A percentile compares a stretch with the other conserved stretches of the same genome.
Conservation (phyloP, 441 rosid genomes). For the Raphanus hybrid region DNA sequence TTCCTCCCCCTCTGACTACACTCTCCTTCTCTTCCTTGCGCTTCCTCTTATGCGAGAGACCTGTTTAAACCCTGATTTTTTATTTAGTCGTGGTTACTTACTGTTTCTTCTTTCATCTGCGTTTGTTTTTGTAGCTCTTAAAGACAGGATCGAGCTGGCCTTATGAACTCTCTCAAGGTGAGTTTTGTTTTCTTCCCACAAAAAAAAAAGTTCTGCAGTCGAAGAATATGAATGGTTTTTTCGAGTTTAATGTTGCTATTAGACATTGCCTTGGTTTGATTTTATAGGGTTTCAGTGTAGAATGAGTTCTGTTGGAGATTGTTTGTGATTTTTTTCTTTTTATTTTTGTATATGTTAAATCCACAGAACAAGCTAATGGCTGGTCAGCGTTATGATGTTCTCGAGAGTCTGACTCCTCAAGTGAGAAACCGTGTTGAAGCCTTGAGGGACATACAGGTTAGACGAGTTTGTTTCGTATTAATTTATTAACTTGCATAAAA, state of each 20-base stretch:
- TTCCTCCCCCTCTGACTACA: not conserved
- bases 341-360: no score
- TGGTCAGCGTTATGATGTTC: no score
- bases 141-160: constrained; percentile 65
- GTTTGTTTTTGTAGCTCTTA: constrained; percentile 50
- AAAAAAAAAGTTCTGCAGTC: not conserved
- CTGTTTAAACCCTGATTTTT: no score
- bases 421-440: no score
- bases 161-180: constrained; percentile 72
- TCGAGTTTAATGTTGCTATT: not conserved
- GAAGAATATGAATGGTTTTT: not conserved
- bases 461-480: no score
- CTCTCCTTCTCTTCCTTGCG: no score
- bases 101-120: not conserved
- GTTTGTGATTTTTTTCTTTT: not conserved
- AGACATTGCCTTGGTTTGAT: not conserved
- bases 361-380: no score
- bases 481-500: no score
- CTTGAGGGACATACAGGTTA: no score
- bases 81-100: not conserved
- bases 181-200: constrained; percentile 11
- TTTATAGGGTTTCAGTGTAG: not conserved
- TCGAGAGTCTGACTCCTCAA: no score
- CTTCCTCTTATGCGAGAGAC: no score
- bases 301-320: not conserved